phyloP scores from a whole-genome alignment of 441 rosid genomes.

The Syzygium malaccense region DNA sequence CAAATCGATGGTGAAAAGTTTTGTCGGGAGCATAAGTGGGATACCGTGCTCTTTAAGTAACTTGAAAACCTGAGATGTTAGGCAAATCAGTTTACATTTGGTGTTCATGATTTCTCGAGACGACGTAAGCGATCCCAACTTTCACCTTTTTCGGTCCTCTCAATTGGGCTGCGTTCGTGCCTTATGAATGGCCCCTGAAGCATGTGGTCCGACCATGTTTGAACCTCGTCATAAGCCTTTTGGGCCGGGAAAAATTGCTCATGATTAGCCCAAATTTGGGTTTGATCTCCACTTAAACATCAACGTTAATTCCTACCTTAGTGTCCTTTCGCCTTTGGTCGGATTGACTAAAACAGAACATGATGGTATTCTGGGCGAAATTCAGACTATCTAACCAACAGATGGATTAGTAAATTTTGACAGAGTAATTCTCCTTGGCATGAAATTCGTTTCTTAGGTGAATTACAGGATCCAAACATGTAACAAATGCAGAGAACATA shows the following conservation, averaged over 20 bases:
- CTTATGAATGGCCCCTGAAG: not conserved
- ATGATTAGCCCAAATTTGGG: not conserved
- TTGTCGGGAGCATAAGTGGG: not conserved
- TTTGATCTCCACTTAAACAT: not conserved
- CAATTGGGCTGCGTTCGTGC: not conserved
- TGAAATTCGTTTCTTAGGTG: not conserved
- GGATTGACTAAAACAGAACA: not conserved
- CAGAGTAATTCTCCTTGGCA: not conserved
- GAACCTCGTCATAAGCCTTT: not conserved
- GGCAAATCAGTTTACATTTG: not conserved
- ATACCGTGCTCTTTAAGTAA: not conserved
- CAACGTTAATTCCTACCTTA: not conserved
- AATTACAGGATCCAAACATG: not conserved
- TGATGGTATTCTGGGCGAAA: not conserved
- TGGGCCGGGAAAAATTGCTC: not conserved
- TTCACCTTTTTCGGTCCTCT: not conserved
- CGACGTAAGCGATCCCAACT: not conserved
- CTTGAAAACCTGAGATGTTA: not conserved
- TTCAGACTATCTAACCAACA: not conserved
- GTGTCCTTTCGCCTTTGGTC: not conserved
- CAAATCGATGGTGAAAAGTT: not conserved
- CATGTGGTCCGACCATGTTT: not conserved
- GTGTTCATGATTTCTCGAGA: not conserved
- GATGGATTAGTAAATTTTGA: not conserved
- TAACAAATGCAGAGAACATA: not conserved